Conservation (phyloP, 768 basidiomycete genomes). For the Pleurotus tuber-regium region DNA sequence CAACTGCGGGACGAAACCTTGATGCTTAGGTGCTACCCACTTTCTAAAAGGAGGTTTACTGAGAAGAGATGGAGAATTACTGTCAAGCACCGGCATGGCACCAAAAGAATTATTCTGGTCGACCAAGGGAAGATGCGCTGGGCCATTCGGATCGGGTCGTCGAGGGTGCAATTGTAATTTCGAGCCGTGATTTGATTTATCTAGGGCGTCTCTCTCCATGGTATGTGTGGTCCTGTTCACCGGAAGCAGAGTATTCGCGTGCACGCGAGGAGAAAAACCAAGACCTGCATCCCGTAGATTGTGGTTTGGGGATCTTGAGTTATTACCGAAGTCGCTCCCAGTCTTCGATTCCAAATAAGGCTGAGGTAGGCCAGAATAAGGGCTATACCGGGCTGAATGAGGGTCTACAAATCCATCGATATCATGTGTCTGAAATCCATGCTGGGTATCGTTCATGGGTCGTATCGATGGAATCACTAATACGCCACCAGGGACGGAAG, state of each 20-base stretch:
- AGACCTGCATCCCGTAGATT: too few species aligned
- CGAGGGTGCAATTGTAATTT: neutral
- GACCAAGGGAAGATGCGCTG: neutral
- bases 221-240: too few species aligned
- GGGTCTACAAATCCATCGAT: neutral
- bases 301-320: neutral
- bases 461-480: too few species aligned
- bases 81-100: neutral
- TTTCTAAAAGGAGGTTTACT: neutral
- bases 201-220: neutral
- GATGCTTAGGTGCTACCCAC: neutral
- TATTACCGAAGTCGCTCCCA: neutral
- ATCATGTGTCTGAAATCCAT: neutral
- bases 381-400: neutral
- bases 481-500: neutral
- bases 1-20: neutral
- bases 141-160: neutral
- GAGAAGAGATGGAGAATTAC: neutral
- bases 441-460: too few species aligned
- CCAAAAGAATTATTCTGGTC: neutral
- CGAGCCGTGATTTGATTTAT: neutral
- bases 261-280: too few species aligned
- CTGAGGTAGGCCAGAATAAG: neutral
- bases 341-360: neutral
- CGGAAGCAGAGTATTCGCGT: too few species aligned